A percentile compares a stretch with the other conserved stretches of the same genome.
These are phyloP conservation scores for Pichia exigua DNA, from an alignment of 805 yeast species.

Conservation along the genomic window DNA sequence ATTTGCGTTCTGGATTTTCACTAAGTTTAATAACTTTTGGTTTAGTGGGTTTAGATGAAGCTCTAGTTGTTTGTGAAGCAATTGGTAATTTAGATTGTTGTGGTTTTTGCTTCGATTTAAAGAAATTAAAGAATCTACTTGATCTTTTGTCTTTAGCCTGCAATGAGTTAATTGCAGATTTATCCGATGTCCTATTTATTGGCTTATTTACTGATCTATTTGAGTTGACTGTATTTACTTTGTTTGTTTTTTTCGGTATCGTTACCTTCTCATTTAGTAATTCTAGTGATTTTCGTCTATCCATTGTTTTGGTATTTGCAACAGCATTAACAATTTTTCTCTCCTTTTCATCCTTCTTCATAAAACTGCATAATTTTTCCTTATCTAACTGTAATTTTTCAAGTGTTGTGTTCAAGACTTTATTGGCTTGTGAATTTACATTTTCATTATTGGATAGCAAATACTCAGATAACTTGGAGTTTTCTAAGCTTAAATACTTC, in stretches of 20 bases:
- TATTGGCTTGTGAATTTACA: slow-evolving; percentile 13
- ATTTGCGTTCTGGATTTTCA: background rate
- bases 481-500: slow-evolving; percentile 29
- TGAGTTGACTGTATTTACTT: background rate
- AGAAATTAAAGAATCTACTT: slow-evolving; percentile 5
- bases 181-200: background rate
- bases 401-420: background rate
- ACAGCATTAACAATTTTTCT: slow-evolving; percentile 8
- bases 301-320: slow-evolving; percentile 1
- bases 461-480: slow-evolving; percentile 21
- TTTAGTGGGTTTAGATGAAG: background rate
- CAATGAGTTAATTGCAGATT: background rate
- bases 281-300: slow-evolving; percentile 19
- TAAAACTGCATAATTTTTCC: slow-evolving; percentile 3
- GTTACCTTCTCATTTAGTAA: slow-evolving; percentile 4
- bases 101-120: background rate
- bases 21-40: background rate
- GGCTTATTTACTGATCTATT: background rate
- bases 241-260: background rate
- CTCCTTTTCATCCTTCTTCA: slow-evolving; percentile 11
- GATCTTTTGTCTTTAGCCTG: background rate
- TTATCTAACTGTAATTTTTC: background rate
- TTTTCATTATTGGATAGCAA: slow-evolving; percentile 26
- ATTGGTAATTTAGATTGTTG: background rate
- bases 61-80: no score